Evolutionary conservation across 805 yeast species (phyloP).

Genomic region (Candida gorgasii): DNA sequence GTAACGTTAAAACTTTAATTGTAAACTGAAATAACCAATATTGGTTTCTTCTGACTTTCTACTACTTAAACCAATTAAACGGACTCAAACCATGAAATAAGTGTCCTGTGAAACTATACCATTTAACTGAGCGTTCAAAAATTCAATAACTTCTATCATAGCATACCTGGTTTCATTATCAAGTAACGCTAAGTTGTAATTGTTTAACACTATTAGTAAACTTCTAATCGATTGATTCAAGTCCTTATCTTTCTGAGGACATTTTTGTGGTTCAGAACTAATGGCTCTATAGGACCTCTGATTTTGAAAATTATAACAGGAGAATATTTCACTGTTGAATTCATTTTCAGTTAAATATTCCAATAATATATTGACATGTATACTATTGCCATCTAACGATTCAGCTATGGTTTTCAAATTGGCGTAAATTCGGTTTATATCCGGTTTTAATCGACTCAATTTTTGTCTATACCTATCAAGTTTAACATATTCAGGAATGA

Average conservation of each 20-base stretch:
- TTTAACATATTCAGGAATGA: neutral
- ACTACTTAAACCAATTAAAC: too few relatives aligned
- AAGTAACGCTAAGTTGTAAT: constrained; percentile 2
- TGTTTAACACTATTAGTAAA: constrained; percentile 9
- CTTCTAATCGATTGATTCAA: constrained; percentile 5
- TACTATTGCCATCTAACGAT: too few relatives aligned
- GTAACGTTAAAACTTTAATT: too few relatives aligned
- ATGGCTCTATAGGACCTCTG: too few relatives aligned
- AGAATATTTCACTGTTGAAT: too few relatives aligned
- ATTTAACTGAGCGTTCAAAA: neutral
- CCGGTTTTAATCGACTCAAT: neutral
- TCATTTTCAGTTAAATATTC: neutral
- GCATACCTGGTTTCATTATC: constrained; percentile 3
- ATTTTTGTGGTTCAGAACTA: neutral
- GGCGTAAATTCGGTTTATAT: neutral
- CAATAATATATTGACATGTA: neutral
- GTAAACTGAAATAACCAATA: too few relatives aligned
- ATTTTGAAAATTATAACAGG: neutral
- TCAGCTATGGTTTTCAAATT: too few relatives aligned
- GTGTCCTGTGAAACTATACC: neutral
- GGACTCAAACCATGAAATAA: neutral
- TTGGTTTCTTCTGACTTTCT: too few relatives aligned
- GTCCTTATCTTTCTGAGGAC: neutral
- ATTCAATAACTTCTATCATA: constrained; percentile 2
- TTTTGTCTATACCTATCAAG: neutral